A percentile compares a stretch with the other conserved stretches of the same genome.
Evolutionary conservation across 2,329 filamentous ascomycete genomes (phyloP).

Genomic region (Ceratocystis ficicola): DNA sequence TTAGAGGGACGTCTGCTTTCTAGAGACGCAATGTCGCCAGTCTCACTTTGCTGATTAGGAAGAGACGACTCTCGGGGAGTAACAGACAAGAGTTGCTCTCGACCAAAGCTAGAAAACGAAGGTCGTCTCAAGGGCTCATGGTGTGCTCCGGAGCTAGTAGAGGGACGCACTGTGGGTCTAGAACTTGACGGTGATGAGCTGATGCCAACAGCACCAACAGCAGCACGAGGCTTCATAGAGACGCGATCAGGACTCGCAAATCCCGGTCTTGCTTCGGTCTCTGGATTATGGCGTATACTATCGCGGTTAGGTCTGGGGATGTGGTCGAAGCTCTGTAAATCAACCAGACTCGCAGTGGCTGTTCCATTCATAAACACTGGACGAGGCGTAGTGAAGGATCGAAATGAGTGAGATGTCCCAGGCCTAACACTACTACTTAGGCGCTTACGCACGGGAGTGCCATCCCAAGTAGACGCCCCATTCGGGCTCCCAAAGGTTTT

Average conservation of each 20-base stretch:
- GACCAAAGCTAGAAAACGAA: background rate
- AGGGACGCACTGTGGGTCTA: background rate
- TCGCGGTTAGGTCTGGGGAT: conserved; percentile 16
- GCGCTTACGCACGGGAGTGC: conserved; percentile 12
- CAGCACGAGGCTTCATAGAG: conserved; percentile 22
- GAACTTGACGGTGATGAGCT: conserved; percentile 1
- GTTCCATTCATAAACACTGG: conserved; percentile 22
- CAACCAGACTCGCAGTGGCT: conserved; percentile 19
- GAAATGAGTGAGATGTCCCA: conserved; percentile 22
- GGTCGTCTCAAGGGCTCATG: background rate
- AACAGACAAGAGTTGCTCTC: background rate
- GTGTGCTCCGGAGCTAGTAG: conserved; percentile 2
- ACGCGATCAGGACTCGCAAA: conserved; percentile 10
- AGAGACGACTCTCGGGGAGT: conserved; percentile 3
- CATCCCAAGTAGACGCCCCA: conserved; percentile 14
- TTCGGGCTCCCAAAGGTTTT: background rate
- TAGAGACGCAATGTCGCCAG: background rate
- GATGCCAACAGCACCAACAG: conserved; percentile 14
- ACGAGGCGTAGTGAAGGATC: conserved; percentile 19
- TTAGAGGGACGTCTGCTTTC: background rate
- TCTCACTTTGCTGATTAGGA: background rate
- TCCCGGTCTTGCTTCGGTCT: background rate
- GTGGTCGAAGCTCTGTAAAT: conserved; percentile 18
- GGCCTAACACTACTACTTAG: conserved; percentile 21
- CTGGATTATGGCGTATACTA: conserved; percentile 18